phyloP scores from a whole-genome alignment of 805 yeast genomes.

The Saturnispora zaruensis region DNA sequence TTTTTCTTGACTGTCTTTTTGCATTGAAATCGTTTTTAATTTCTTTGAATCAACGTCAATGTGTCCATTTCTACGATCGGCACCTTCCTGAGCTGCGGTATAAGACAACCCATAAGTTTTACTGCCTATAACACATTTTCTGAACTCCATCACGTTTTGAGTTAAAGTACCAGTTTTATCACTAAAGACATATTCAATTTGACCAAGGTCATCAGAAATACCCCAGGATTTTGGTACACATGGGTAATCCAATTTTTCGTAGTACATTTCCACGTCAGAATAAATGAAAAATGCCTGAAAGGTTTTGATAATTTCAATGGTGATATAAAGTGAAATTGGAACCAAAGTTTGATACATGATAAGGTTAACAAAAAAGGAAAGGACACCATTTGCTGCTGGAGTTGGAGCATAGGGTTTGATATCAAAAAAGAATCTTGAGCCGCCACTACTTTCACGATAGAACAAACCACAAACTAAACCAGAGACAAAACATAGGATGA shows the following conservation, averaged over 20 bases:
- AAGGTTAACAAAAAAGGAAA: slow-evolving; percentile 62
- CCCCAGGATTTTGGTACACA: slow-evolving; percentile 80
- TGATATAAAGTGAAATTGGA: slow-evolving; percentile 71
- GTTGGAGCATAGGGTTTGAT: slow-evolving; percentile 50
- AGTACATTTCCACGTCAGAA: slow-evolving; percentile 63
- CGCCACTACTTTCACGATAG: slow-evolving; percentile 32
- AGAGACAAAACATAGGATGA: slow-evolving; percentile 57
- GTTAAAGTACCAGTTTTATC: slow-evolving; percentile 83
- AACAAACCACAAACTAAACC: slow-evolving; percentile 65
- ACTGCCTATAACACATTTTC: slow-evolving; percentile 64
- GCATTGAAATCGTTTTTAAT: slow-evolving; percentile 32
- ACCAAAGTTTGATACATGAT: slow-evolving; percentile 70
- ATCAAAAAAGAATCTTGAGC: slow-evolving; percentile 51
- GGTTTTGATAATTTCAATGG: slow-evolving; percentile 73
- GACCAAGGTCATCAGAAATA: slow-evolving; percentile 77
- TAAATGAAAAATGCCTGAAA: slow-evolving; percentile 68
- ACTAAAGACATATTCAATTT: slow-evolving; percentile 71
- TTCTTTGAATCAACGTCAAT: slow-evolving; percentile 46
- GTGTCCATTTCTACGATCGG: slow-evolving; percentile 52
- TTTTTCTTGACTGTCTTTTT: slow-evolving; percentile 33
- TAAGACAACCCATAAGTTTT: slow-evolving; percentile 64
- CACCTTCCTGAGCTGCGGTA: slow-evolving; percentile 71
- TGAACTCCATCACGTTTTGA: slow-evolving; percentile 77
- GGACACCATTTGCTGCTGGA: slow-evolving; percentile 56
- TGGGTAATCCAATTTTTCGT: slow-evolving; percentile 59